Conservation (phyloP, 2,329 filamentous ascomycete genomes). For the Cryphonectria naterciae region DNA sequence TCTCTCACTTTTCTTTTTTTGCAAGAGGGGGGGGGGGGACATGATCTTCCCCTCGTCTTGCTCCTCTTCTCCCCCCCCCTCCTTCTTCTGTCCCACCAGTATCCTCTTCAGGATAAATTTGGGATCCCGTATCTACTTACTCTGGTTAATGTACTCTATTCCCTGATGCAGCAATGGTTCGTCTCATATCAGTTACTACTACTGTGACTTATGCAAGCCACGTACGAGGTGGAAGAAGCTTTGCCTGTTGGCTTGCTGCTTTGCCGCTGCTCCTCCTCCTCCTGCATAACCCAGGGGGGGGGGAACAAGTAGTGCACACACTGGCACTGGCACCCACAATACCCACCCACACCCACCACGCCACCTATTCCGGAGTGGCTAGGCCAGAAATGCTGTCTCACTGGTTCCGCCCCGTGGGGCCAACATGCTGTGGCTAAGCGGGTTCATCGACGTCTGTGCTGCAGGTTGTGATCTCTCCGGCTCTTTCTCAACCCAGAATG, state of each 20-base stretch:
- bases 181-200: conserved; percentile 8
- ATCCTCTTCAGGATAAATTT: neutral
- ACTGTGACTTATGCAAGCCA: conserved; percentile 1
- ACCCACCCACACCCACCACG: neutral
- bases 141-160: neutral
- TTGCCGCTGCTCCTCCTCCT: neutral
- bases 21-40: neutral
- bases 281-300: conserved; percentile 21
- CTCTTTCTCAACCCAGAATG: neutral
- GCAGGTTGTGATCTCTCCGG: neutral
- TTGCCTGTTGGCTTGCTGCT: neutral
- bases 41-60: neutral
- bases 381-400: conserved; percentile 14
- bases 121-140: neutral
- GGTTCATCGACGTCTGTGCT: conserved; percentile 14
- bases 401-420: conserved; percentile 10
- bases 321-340: neutral
- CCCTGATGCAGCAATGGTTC: conserved; percentile 7
- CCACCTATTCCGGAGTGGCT: conserved; percentile 7
- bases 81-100: neutral
- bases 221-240: neutral
- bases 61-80: neutral
- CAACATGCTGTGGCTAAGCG: conserved; percentile 9
- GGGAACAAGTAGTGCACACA: no score
- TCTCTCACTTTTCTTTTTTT: neutral